Base-by-base conservation (phyloP, 2,329 filamentous ascomycete genomes). In the Fusarium luffae region DNA sequence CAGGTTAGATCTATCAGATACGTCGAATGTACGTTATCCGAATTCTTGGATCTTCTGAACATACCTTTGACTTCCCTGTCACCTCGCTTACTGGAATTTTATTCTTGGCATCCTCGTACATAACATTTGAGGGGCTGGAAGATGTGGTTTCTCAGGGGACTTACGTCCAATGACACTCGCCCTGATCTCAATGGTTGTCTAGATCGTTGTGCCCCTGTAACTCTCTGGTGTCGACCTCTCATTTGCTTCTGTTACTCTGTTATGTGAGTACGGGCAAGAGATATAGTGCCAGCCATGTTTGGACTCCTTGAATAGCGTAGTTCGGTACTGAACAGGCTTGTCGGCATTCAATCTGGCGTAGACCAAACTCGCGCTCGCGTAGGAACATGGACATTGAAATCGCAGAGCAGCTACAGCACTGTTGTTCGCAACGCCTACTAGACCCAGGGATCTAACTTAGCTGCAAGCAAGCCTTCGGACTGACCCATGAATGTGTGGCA, bases 11-110 rank as follows among this genome's bases (percentile, higher is more conserved):
- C 32, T 18, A 12, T 8, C 16, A 27, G 32, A 37, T n/a, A 37
- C 34, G 18, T 14, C 18, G 4, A 13, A n/a, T 50, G 27, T 48
- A 16, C 52, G 30, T 23, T 55, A 46, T 48, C 52, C 52, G 52
- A 55, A 55, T 55, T 55, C 41, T 47, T 55, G 52, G 52, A 47
- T 48, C 41, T 55, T 32, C 30, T 13, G 28, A 25, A 32, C 28
- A 47, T 55, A 25, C 52, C 52, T 55, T 25, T 18, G 27, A 16
- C 21, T 46, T 46, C 30, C 21, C 10, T 27, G 4, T 37, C 18
- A 18, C 51, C 30, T 34, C 52, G 21, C 21, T n/a, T 32, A 28
- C 51, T 48, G 28, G 52, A 55, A 55, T 37, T 55, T 13, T 27
- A 16, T 13, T n/a, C 27, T 47, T 37, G 18, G 30, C 40, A 25